Conservation (phyloP, 495 filamentous ascomycete genomes). For the Aspergillus conjunctus region DNA sequence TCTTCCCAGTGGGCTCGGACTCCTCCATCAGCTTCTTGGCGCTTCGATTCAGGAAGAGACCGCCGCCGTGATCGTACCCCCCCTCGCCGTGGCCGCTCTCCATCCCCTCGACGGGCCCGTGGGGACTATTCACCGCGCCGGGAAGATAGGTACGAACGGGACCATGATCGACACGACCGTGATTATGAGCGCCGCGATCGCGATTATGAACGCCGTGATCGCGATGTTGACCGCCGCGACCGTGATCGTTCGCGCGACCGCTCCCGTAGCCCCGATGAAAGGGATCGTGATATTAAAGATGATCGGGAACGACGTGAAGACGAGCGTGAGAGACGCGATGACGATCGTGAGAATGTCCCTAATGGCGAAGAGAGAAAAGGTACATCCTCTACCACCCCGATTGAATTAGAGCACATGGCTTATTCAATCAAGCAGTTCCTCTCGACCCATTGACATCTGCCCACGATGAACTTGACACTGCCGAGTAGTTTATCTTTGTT, state of each 20-base stretch:
- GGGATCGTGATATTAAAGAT: constrained; percentile 66
- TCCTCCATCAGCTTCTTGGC: constrained; percentile 96
- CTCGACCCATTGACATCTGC: constrained; percentile 78
- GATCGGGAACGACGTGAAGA: constrained; percentile 69
- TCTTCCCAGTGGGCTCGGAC: constrained; percentile 87
- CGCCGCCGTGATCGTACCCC: constrained; percentile 74
- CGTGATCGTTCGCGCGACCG: constrained; percentile 70
- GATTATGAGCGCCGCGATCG: constrained; percentile 66
- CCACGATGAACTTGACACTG: constrained; percentile 96
- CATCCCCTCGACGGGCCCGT: constrained; percentile 74
- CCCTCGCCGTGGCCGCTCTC: constrained; percentile 73
- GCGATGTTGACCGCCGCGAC: constrained; percentile 57
- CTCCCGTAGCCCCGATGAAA: constrained; percentile 69
- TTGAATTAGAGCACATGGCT: background rate
- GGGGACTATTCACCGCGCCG: constrained; percentile 88
- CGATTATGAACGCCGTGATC: constrained; percentile 79
- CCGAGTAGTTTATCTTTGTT: constrained; percentile 65
- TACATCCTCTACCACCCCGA: constrained; percentile 43
- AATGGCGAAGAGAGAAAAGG: constrained; percentile 81
- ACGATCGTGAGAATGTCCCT: constrained; percentile 53
- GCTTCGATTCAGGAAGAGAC: constrained; percentile 88
- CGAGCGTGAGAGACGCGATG: constrained; percentile 57
- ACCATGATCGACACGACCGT: constrained; percentile 68
- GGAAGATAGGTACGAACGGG: constrained; percentile 83
- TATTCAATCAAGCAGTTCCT: constrained; percentile 37